Percentiles rank a stretch among this genome's conserved stretches.
Evolutionary conservation across 768 basidiomycete species (phyloP).

Genomic region (Suillus clintonianus): DNA sequence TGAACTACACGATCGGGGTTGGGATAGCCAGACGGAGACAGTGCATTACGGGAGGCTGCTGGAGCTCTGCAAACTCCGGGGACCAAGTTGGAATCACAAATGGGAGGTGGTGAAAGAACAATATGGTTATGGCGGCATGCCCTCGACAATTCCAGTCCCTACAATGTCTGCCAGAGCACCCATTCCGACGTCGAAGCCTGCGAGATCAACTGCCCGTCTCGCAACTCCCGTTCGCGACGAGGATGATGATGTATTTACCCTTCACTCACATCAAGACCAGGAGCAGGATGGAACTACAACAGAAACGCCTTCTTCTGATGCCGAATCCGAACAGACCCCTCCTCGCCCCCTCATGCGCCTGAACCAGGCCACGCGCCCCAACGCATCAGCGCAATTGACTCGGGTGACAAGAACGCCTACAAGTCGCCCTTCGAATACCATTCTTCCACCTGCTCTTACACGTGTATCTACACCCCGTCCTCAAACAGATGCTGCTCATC

Average conservation of each 20-base stretch:
- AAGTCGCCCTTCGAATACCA: conserved; percentile 19
- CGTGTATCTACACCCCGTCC: conserved; percentile 33
- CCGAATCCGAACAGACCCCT: conserved; percentile 11
- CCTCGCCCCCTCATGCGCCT: conserved; percentile 5
- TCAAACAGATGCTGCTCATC: conserved; percentile 14
- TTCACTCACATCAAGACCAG: conserved; percentile 46
- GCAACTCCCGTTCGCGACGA: conserved; percentile 32
- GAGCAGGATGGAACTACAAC: conserved; percentile 23
- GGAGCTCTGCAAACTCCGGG: conserved; percentile 81
- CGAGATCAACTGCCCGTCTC: conserved; percentile 25
- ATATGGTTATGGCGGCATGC: conserved; percentile 39
- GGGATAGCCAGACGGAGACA: conserved; percentile 78
- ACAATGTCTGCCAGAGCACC: conserved; percentile 17
- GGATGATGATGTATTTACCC: conserved; percentile 43
- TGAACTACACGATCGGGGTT: conserved; percentile 67
- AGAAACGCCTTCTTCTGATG: conserved; percentile 7
- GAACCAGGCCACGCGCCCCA: conserved; percentile 10
- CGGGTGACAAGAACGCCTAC: conserved; percentile 10
- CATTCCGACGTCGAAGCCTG: conserved; percentile 17
- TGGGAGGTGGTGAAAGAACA: conserved; percentile 73
- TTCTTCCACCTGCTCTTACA: conserved; percentile 29
- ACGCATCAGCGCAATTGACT: conserved; percentile 8
- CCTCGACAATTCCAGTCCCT: conserved; percentile 15
- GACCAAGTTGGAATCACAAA: conserved; percentile 78
- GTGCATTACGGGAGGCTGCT: conserved; percentile 80